A percentile compares a stretch with the other conserved stretches of the same genome.
phyloP scores from a whole-genome alignment of 116 monocot genomes.

The Papilionanthe hybrid region DNA sequence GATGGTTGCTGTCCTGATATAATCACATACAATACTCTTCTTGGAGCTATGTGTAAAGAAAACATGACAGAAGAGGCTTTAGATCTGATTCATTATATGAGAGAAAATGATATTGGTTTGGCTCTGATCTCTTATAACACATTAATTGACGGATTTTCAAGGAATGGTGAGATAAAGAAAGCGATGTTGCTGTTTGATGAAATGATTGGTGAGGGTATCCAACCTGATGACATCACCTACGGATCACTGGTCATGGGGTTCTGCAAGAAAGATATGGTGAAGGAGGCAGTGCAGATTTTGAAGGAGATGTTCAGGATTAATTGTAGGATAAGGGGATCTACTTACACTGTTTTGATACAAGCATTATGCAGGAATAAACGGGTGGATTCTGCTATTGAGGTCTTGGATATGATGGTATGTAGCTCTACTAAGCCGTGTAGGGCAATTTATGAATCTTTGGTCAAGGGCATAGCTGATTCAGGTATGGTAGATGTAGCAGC shows the following conservation, averaged over 20 bases:
- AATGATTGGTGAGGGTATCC: conserved; percentile 51
- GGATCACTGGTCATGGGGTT: conserved; percentile 61
- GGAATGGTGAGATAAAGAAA: conserved; percentile 47
- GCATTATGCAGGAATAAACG: conserved; percentile 50
- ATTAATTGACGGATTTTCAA: conserved; percentile 71
- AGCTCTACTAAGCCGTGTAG: conserved; percentile 26
- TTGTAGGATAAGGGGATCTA: conserved; percentile 44
- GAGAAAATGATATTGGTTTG: conserved; percentile 27
- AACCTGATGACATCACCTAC: conserved; percentile 68
- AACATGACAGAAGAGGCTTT: conserved; percentile 55
- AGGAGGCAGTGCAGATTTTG: conserved; percentile 53
- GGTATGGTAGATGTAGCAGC: conserved; percentile 50
- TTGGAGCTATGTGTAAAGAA: conserved; percentile 60
- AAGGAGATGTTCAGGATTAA: conserved; percentile 38
- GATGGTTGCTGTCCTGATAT: conserved; percentile 65
- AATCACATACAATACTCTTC: conserved; percentile 72
- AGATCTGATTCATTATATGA: conserved; percentile 34
- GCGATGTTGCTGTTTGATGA: conserved; percentile 66
- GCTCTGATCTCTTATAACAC: conserved; percentile 74
- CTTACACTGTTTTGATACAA: conserved; percentile 52
- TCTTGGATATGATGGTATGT: conserved; percentile 56
- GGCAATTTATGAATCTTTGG: conserved; percentile 40
- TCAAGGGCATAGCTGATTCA: conserved; percentile 42
- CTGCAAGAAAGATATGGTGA: conserved; percentile 52
- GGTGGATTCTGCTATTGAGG: conserved; percentile 38